phyloP scores from a whole-genome alignment of 257 asterid genomes.

The Fraxinus pennsylvanica region DNA sequence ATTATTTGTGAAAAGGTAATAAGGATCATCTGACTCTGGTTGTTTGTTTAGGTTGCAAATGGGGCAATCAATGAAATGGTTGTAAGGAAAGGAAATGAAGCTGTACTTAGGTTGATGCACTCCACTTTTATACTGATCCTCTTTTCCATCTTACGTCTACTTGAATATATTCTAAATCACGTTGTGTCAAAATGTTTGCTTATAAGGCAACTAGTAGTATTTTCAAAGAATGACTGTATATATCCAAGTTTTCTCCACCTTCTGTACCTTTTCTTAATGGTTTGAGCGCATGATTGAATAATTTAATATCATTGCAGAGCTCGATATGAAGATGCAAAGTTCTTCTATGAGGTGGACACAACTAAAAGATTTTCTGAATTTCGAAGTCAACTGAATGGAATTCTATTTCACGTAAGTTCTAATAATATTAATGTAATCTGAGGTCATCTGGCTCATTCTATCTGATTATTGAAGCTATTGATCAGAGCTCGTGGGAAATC shows the following conservation, averaged over 20 bases:
- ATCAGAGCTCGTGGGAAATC: not conserved
- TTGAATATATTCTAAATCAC: slow-evolving; percentile 14
- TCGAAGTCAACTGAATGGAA: slow-evolving; percentile 78
- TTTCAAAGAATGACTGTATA: not conserved
- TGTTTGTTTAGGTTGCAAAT: slow-evolving; percentile 77
- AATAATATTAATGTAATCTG: slow-evolving; percentile 15
- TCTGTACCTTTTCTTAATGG: slow-evolving; percentile 4
- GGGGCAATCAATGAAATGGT: slow-evolving; percentile 81
- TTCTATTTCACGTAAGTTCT: slow-evolving; percentile 90
- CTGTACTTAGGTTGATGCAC: slow-evolving; percentile 74
- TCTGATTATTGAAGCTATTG: slow-evolving; percentile 15
- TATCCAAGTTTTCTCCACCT: not conserved
- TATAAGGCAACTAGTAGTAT: slow-evolving; percentile 7
- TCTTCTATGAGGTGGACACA: slow-evolving; percentile 91
- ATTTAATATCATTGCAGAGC: slow-evolving; percentile 56
- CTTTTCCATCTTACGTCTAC: slow-evolving; percentile 15
- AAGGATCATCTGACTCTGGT: slow-evolving; percentile 16
- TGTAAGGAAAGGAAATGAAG: slow-evolving; percentile 94
- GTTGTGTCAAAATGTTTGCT: slow-evolving; percentile 18
- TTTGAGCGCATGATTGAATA: slow-evolving; percentile 26
- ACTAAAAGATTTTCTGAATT: slow-evolving; percentile 84
- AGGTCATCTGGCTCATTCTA: not conserved
- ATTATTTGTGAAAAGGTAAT: slow-evolving; percentile 5
- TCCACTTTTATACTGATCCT: not conserved
- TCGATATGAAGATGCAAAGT: slow-evolving; percentile 97